These are phyloP conservation scores for Crithidia fasciculata DNA, from an alignment of 208 protist species.

Conservation along the genomic window DNA sequence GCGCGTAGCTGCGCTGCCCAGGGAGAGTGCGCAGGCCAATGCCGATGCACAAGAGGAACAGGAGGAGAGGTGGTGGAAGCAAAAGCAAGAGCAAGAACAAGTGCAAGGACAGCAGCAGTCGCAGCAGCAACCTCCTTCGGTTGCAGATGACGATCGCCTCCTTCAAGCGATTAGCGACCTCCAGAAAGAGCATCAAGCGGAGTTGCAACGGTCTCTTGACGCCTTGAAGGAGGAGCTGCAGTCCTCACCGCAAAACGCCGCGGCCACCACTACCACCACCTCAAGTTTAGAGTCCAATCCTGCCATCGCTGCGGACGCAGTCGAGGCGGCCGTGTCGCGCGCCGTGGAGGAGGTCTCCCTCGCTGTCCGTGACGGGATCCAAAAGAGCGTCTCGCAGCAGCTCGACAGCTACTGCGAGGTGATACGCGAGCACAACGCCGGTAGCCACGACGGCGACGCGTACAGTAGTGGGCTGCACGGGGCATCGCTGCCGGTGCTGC, in stretches of 20 bases:
- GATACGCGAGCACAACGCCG: slow-evolving; percentile 1
- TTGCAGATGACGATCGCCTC: slow-evolving; percentile 18
- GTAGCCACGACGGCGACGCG: background rate
- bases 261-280: too few species aligned
- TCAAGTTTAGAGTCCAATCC: too few species aligned
- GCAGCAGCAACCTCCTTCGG: background rate
- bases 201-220: slow-evolving; percentile 3
- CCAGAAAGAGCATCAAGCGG: slow-evolving; percentile 19
- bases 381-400: slow-evolving; percentile 20
- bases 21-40: too few species aligned
- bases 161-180: slow-evolving; percentile 14
- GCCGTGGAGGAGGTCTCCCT: slow-evolving; percentile 7
- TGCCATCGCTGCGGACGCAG: background rate
- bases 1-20: slow-evolving; percentile 6
- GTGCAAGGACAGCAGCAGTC: too few species aligned
- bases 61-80: too few species aligned
- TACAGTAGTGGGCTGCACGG: background rate
- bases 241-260: background rate
- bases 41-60: too few species aligned
- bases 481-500: slow-evolving; percentile 29
- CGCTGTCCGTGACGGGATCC: slow-evolving; percentile 8
- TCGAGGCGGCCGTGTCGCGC: slow-evolving; percentile 1
- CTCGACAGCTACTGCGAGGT: slow-evolving; percentile 40
- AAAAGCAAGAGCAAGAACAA: too few species aligned
- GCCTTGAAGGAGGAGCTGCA: slow-evolving; percentile 15